These are phyloP conservation scores for Periconia sp. DNA, from an alignment of 2,329 filamentous ascomycete species.

Conservation along the genomic window DNA sequence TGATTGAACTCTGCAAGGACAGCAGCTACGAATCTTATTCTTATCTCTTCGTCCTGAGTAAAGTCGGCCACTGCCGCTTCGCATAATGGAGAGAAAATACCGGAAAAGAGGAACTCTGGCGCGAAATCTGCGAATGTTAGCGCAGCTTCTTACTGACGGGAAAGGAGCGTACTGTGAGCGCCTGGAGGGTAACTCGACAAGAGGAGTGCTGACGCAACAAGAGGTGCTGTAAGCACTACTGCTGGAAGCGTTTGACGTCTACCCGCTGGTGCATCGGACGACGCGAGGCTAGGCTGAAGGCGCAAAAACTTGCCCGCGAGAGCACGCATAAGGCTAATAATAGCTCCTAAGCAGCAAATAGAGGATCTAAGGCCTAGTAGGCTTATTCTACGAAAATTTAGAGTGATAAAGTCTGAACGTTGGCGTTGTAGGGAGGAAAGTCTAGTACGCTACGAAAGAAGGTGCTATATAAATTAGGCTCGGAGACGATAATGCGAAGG, in stretches of 20 bases:
- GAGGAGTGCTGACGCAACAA: conserved; percentile 31
- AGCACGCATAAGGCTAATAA: too few species aligned
- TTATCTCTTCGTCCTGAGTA: conserved; percentile 6
- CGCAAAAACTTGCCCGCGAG: too few species aligned
- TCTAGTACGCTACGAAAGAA: conserved; percentile 9
- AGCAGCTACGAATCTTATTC: conserved; percentile 9
- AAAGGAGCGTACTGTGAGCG: conserved; percentile 28
- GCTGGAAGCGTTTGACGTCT: too few species aligned
- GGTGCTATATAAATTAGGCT: conserved; percentile 6
- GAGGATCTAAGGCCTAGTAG: too few species aligned
- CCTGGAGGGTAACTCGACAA: conserved; percentile 29
- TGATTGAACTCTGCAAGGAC: background rate
- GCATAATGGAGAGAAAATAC: conserved; percentile 11
- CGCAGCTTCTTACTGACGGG: too few species aligned
- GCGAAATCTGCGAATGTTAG: too few species aligned
- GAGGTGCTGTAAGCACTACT: too few species aligned
- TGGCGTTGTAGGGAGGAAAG: conserved; percentile 5
- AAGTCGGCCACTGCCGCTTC: conserved; percentile 9
- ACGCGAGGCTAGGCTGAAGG: too few species aligned
- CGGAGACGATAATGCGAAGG: conserved; percentile 4
- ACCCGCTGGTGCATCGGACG: too few species aligned
- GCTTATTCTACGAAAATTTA: too few species aligned
- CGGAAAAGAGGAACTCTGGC: conserved; percentile 11
- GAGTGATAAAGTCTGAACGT: conserved; percentile 6
- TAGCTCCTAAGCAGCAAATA: too few species aligned